A percentile compares a stretch with the other conserved stretches of the same genome.
phyloP scores from a whole-genome alignment of 495 filamentous ascomycete species.

The Extremus antarcticus region DNA sequence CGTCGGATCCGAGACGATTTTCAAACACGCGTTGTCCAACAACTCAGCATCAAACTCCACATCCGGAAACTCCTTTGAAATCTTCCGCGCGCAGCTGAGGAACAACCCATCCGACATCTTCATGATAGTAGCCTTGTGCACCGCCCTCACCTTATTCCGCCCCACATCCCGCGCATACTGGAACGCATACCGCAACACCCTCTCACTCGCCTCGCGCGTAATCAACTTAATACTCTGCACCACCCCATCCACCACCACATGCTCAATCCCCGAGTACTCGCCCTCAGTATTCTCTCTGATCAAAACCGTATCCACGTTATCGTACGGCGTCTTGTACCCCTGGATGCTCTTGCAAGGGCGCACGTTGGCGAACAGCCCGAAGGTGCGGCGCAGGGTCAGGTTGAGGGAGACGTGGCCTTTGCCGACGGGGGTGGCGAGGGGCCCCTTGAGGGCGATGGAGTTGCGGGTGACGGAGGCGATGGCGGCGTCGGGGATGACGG shows the following conservation, averaged over 20 bases:
- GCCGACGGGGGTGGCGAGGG: constrained; percentile 90
- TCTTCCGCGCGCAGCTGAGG: constrained; percentile 67
- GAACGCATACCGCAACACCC: constrained; percentile 92
- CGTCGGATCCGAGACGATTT: constrained; percentile 86
- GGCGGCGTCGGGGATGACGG: constrained; percentile 78
- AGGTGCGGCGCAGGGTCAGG: constrained; percentile 92
- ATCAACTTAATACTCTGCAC: constrained; percentile 99
- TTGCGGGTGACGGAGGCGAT: constrained; percentile 85
- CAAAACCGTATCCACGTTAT: constrained; percentile 91
- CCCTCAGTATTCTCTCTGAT: constrained; percentile 99
- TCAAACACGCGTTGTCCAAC: constrained; percentile 96
- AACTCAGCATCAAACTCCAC: constrained; percentile 94
- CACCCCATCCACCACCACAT: constrained; percentile 94
- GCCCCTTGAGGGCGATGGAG: constrained; percentile 93
- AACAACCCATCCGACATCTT: constrained; percentile 99
- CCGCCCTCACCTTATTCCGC: constrained; percentile 88
- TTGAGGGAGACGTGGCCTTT: constrained; percentile 99
- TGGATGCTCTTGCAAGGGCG: constrained; percentile 92
- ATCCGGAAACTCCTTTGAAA: constrained; percentile 87
- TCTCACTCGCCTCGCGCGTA: constrained; percentile 82
- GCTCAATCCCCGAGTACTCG: constrained; percentile 98
- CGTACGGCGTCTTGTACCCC: constrained; percentile 97
- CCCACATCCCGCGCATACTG: constrained; percentile 88
- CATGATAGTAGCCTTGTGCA: constrained; percentile 99
- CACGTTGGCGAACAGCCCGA: constrained; percentile 99